A percentile compares a stretch with the other conserved stretches of the same genome.
phyloP scores from a whole-genome alignment of 768 basidiomycete genomes.

The Tylopilus rubrobrunneus region DNA sequence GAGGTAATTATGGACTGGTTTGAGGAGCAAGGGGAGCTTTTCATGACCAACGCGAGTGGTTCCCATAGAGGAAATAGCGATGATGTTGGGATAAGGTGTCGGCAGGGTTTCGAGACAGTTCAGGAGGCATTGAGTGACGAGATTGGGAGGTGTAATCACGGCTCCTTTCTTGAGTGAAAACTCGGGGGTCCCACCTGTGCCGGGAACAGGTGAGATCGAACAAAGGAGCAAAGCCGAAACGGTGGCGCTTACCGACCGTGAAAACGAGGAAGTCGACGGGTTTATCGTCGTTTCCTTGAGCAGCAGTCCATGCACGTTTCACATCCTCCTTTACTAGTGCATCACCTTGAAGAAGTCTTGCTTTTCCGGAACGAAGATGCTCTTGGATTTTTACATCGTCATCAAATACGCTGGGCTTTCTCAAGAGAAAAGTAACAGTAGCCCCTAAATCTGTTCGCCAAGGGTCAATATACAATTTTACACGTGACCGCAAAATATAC shows the following conservation, averaged over 20 bases:
- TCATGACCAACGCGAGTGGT: conserved; percentile 43
- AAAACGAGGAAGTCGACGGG: conserved; percentile 55
- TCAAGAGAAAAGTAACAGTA: conserved; percentile 61
- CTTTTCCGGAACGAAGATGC: conserved; percentile 48
- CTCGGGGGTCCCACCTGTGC: conserved; percentile 28
- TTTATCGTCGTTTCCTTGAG: conserved; percentile 22
- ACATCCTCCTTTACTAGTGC: conserved; percentile 53
- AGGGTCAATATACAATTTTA: no score
- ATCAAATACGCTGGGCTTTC: conserved; percentile 50
- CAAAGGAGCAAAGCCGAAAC: not conserved
- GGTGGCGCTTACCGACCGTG: conserved; percentile 48
- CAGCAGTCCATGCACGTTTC: conserved; percentile 46
- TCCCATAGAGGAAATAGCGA: conserved; percentile 53
- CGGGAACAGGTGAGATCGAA: not conserved
- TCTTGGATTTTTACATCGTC: conserved; percentile 48
- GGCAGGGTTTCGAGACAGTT: conserved; percentile 58
- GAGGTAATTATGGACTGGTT: conserved; percentile 45
- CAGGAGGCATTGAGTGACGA: conserved; percentile 54
- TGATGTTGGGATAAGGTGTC: conserved; percentile 41
- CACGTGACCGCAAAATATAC: conserved; percentile 25
- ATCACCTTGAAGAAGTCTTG: conserved; percentile 56
- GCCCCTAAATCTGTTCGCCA: conserved; percentile 47
- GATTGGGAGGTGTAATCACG: conserved; percentile 47
- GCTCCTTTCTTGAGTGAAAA: conserved; percentile 49
- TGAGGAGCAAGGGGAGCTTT: conserved; percentile 44